Conservation (phyloP, 164 flowering plant species). For the Tetrastigma voinierianum region DNA sequence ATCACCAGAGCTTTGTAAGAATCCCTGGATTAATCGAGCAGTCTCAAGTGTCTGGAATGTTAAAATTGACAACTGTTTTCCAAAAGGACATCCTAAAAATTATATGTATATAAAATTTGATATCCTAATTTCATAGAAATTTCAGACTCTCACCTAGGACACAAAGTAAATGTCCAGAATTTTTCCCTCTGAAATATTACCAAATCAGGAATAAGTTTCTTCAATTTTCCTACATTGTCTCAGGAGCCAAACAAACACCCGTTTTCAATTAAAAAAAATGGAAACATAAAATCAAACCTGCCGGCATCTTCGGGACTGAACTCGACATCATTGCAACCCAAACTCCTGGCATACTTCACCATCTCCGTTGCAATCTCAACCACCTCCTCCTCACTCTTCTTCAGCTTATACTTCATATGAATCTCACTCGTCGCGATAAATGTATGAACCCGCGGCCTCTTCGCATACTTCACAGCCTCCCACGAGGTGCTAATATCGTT, state of each 20-base stretch:
- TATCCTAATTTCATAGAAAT: too few species aligned
- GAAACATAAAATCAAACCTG: conserved; percentile 41
- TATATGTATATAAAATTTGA: too few species aligned
- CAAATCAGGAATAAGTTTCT: too few species aligned
- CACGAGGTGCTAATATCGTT: conserved; percentile 79
- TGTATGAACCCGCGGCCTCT: conserved; percentile 79
- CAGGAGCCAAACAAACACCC: background rate
- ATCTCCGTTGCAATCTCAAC: conserved; percentile 70
- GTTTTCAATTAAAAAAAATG: background rate
- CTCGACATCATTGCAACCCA: conserved; percentile 92
- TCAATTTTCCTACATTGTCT: too few species aligned
- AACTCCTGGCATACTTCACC: conserved; percentile 81
- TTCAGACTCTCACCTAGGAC: too few species aligned
- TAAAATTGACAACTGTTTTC: too few species aligned
- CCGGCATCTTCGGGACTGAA: conserved; percentile 99
- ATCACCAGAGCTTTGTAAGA: too few species aligned
- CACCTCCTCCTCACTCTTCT: conserved; percentile 75
- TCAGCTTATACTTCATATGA: conserved; percentile 84
- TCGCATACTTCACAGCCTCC: conserved; percentile 88
- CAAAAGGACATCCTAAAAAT: too few species aligned
- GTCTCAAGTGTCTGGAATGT: too few species aligned
- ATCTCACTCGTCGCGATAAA: conserved; percentile 95
- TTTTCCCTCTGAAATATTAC: too few species aligned
- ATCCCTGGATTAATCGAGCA: too few species aligned
- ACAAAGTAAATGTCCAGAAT: too few species aligned